These are phyloP conservation scores for Thelonectria blattea DNA, from an alignment of 2,329 filamentous ascomycete genomes.

Conservation along the genomic window DNA sequence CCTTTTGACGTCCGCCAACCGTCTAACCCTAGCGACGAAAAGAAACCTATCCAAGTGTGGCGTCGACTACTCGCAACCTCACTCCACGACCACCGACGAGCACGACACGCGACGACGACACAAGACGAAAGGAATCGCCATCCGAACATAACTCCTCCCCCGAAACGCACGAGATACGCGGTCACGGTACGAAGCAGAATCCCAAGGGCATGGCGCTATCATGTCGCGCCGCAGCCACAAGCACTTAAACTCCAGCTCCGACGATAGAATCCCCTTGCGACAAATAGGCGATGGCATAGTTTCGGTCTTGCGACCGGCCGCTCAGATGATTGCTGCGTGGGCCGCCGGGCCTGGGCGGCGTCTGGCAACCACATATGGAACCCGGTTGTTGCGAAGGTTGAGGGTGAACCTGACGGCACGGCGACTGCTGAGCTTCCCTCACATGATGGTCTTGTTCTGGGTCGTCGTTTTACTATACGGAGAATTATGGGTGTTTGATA, in stretches of 20 bases:
- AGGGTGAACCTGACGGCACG: conserved; percentile 54
- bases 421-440: conserved; percentile 67
- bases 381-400: conserved; percentile 38
- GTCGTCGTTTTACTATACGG: conserved; percentile 80
- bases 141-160: neutral
- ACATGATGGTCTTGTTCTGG: conserved; percentile 76
- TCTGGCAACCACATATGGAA: conserved; percentile 41
- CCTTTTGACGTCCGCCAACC: no score
- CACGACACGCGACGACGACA: conserved; percentile 6
- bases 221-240: conserved; percentile 38
- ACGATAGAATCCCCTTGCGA: conserved; percentile 21
- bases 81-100: neutral
- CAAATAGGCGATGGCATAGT: conserved; percentile 34
- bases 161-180: neutral
- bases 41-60: neutral
- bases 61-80: neutral
- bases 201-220: conserved; percentile 39
- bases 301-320: conserved; percentile 30
- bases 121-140: neutral
- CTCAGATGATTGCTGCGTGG: conserved; percentile 49
- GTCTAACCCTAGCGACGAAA: neutral
- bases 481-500: conserved; percentile 78
- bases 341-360: conserved; percentile 49
- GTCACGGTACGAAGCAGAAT: conserved; percentile 1
- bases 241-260: conserved; percentile 23